A percentile compares a stretch with the other conserved stretches of the same genome.
These are phyloP conservation scores for Trichoderma harzianum DNA, from an alignment of 2,329 filamentous ascomycete species.

Conservation along the genomic window DNA sequence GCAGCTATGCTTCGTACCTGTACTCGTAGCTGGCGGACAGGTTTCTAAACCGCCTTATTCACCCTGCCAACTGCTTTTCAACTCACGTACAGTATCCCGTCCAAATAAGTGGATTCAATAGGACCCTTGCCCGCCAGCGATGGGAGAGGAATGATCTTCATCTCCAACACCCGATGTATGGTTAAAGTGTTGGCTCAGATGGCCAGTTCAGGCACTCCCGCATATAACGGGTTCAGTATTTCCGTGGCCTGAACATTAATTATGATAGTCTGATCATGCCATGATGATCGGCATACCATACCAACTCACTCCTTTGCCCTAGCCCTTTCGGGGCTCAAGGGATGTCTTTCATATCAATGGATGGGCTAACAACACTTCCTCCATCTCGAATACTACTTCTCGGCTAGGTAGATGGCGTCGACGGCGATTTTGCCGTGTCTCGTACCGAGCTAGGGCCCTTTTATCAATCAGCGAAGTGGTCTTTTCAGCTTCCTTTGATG, in stretches of 20 bases:
- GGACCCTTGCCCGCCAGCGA: background rate
- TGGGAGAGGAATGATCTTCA: background rate
- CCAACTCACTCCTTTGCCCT: background rate
- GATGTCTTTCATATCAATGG: background rate
- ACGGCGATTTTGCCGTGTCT: background rate
- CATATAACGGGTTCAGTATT: background rate
- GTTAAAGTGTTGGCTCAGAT: background rate
- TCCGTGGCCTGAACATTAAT: background rate
- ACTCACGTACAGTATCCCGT: background rate
- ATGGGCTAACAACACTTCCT: background rate
- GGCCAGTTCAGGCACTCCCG: slow-evolving; percentile 6
- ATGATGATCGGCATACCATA: slow-evolving; percentile 7
- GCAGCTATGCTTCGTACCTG: background rate
- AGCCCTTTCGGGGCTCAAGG: background rate
- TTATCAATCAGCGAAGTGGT: background rate
- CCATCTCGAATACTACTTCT: background rate
- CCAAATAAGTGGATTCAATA: background rate
- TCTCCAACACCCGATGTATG: background rate
- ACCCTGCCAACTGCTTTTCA: background rate
- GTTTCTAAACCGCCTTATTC: background rate
- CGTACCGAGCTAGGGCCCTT: background rate
- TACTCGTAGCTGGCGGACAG: background rate
- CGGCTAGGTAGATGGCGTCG: background rate
- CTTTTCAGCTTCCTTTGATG: background rate
- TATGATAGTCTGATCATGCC: background rate